A percentile compares a stretch with the other conserved stretches of the same genome.
phyloP scores from a whole-genome alignment of 352 stramenopile genomes.

The Globisporangium middletonii region DNA sequence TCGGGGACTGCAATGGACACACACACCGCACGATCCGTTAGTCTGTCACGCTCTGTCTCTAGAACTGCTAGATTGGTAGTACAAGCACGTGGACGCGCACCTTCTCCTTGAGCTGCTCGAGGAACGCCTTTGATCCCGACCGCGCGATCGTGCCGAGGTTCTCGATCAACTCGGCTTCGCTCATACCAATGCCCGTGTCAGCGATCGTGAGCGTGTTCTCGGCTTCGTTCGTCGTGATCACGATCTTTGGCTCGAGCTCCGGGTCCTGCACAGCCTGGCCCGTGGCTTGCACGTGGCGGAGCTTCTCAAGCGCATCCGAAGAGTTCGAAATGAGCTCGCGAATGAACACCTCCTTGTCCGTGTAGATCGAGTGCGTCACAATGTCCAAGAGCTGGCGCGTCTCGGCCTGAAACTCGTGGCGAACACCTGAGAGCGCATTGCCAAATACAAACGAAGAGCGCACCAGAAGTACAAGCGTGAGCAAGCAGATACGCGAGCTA shows the following conservation, averaged over 20 bases:
- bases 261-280: slow-evolving; percentile 61
- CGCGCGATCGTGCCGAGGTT: slow-evolving; percentile 99
- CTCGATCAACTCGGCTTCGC: slow-evolving; percentile 92
- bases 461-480: neutral
- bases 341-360: slow-evolving; percentile 99
- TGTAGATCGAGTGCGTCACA: slow-evolving; percentile 99
- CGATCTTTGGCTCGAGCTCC: slow-evolving; percentile 93
- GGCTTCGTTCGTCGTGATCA: slow-evolving; percentile 95
- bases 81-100: slow-evolving; percentile 5
- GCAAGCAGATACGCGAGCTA: neutral
- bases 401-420: slow-evolving; percentile 93
- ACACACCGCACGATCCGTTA: neutral
- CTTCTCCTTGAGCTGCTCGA: slow-evolving; percentile 90
- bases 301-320: slow-evolving; percentile 98
- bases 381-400: slow-evolving; percentile 95
- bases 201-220: slow-evolving; percentile 95
- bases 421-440: slow-evolving; percentile 30
- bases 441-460: neutral
- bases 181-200: slow-evolving; percentile 99
- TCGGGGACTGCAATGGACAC: slow-evolving; percentile 21
- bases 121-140: slow-evolving; percentile 96
- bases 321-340: slow-evolving; percentile 99
- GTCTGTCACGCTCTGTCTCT: too few species aligned
- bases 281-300: slow-evolving; percentile 91
- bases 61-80: neutral